Conservation (phyloP, 106 monocot genomes). For the Xerophyta viscosa region DNA sequence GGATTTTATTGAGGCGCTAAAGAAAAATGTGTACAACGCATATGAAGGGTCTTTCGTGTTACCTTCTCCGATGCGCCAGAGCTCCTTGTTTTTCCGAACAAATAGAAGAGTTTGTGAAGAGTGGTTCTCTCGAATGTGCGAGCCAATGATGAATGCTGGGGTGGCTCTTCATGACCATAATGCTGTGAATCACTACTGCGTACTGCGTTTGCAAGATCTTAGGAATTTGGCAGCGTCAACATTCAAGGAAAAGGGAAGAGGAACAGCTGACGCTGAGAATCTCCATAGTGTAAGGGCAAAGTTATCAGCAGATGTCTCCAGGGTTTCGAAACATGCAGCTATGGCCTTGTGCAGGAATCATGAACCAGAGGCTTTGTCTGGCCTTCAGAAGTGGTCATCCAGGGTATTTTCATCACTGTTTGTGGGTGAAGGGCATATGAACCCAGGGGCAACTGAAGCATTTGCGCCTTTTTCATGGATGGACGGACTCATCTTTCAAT, state of each 20-base stretch:
- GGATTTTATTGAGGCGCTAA: slow-evolving; percentile 87
- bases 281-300: slow-evolving; percentile 23
- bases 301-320: slow-evolving; percentile 62
- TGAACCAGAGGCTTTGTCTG: slow-evolving; percentile 76
- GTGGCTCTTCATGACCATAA: slow-evolving; percentile 68
- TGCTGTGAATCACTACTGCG: slow-evolving; percentile 70
- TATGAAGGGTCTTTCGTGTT: slow-evolving; percentile 89
- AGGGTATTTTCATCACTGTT: slow-evolving; percentile 51
- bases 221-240: slow-evolving; percentile 32
- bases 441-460: slow-evolving; percentile 16
- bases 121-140: slow-evolving; percentile 98
- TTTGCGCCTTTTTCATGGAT: slow-evolving; percentile 65
- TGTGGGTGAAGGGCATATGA: slow-evolving; percentile 20
- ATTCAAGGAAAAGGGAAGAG: slow-evolving; percentile 46
- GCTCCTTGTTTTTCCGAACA: slow-evolving; percentile 87
- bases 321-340: slow-evolving; percentile 61
- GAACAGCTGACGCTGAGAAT: slow-evolving; percentile 25
- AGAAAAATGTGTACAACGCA: slow-evolving; percentile 96
- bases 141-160: slow-evolving; percentile 96
- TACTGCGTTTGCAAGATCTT: slow-evolving; percentile 60
- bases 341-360: slow-evolving; percentile 67
- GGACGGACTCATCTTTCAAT: slow-evolving; percentile 83
- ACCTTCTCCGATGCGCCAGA: slow-evolving; percentile 39
- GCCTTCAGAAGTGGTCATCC: slow-evolving; percentile 75
- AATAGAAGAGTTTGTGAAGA: slow-evolving; percentile 97